phyloP scores from a whole-genome alignment of 306 rosid species.

The Pueraria montana region DNA sequence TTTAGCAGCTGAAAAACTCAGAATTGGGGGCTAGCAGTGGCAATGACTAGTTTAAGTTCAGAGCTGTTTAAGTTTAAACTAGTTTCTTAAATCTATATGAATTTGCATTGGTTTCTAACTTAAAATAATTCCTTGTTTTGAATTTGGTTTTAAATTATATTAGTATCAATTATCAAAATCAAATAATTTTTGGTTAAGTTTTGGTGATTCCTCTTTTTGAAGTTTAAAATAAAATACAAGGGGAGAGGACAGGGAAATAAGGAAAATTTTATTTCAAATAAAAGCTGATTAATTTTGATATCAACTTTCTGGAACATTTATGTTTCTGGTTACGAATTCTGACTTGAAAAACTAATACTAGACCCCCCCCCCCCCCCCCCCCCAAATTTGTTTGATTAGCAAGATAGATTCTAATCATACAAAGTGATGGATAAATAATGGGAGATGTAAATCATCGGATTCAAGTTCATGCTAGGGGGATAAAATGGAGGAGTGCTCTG shows the following conservation, averaged over 20 bases:
- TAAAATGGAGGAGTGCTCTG: background rate
- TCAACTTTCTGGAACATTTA: background rate
- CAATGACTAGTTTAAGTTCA: too few relatives aligned
- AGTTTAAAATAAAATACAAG: background rate
- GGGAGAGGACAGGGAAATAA: background rate
- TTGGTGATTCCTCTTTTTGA: background rate
- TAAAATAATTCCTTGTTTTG: constrained; percentile 15
- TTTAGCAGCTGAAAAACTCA: too few relatives aligned
- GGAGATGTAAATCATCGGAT: background rate
- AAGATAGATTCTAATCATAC: background rate
- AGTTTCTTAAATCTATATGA: constrained; percentile 11
- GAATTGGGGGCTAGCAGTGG: too few relatives aligned
- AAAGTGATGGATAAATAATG: background rate
- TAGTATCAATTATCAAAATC: background rate
- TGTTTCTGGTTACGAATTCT: background rate
- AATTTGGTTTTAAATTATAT: background rate
- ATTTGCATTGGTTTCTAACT: background rate
- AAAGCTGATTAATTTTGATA: background rate
- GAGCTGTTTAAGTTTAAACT: background rate
- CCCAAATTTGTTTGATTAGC: background rate
- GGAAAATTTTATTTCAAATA: background rate
- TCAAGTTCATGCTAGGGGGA: background rate
- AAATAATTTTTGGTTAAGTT: background rate
- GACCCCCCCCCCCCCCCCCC: background rate
- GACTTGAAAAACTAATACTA: background rate